phyloP scores from a whole-genome alignment of 2,329 filamentous ascomycete genomes.

The Ambrosiella cleistominuta region DNA sequence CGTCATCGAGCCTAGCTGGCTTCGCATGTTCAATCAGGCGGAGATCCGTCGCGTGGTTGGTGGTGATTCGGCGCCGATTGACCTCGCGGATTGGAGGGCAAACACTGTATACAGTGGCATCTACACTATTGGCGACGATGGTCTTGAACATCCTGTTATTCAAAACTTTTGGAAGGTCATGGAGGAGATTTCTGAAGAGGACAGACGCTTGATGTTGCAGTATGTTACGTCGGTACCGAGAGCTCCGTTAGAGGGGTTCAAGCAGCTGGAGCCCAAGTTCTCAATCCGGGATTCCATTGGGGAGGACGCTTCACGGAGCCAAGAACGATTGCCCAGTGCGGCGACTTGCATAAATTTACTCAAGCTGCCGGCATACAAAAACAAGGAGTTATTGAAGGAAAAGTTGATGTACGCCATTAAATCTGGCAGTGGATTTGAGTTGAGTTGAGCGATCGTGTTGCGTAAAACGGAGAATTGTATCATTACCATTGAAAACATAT shows the following conservation, averaged over 20 bases:
- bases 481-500: neutral
- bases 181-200: constrained; percentile 52
- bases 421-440: constrained; percentile 81
- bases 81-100: constrained; percentile 65
- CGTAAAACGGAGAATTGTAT: neutral
- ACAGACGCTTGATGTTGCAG: constrained; percentile 74
- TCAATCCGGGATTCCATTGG: constrained; percentile 61
- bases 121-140: constrained; percentile 79
- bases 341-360: constrained; percentile 92
- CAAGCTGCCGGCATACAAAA: constrained; percentile 71
- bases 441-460: constrained; percentile 30
- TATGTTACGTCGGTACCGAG: constrained; percentile 90
- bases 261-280: constrained; percentile 68
- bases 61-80: constrained; percentile 70
- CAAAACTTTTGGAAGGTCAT: constrained; percentile 85
- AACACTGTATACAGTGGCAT: constrained; percentile 80
- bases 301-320: constrained; percentile 31
- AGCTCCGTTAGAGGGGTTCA: constrained; percentile 77
- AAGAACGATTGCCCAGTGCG: constrained; percentile 61
- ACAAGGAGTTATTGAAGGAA: constrained; percentile 45
- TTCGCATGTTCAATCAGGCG: constrained; percentile 95
- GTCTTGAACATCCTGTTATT: constrained; percentile 68
- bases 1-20: constrained; percentile 83
- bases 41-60: constrained; percentile 88
- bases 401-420: constrained; percentile 84